These are phyloP conservation scores for Hortaea werneckii DNA, from an alignment of 2,329 filamentous ascomycete species.

Conservation along the genomic window DNA sequence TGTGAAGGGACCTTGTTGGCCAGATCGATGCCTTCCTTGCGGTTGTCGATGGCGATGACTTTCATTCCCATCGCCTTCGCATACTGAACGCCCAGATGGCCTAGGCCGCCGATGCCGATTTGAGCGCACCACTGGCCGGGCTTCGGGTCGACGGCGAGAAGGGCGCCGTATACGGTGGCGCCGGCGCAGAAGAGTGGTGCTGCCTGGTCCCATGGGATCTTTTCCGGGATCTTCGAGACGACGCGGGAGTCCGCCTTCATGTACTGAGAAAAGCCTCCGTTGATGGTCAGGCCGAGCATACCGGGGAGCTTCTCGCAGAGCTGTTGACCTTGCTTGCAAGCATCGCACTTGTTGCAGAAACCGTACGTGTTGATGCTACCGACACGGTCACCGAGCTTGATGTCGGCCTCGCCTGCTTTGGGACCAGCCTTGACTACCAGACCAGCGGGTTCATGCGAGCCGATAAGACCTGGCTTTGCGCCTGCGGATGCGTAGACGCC, in stretches of 20 bases:
- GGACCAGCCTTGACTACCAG: conserved; percentile 3
- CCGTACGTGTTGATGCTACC: conserved; percentile 4
- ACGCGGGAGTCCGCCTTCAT: conserved; percentile 3
- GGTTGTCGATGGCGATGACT: conserved; percentile 30
- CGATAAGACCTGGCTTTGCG: conserved; percentile 4
- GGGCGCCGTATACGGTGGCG: conserved; percentile 26
- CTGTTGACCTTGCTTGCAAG: conserved; percentile 2
- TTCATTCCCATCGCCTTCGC: conserved; percentile 26
- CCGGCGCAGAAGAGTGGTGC: conserved; percentile 31
- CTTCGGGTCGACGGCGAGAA: conserved; percentile 24
- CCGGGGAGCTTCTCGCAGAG: conserved; percentile 4
- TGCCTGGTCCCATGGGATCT: conserved; percentile 29
- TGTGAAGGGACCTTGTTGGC: conserved; percentile 6
- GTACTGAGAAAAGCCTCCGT: conserved; percentile 5
- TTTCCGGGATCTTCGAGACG: conserved; percentile 21
- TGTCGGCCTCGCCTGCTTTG: conserved; percentile 1
- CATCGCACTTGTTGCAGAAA: conserved; percentile 5
- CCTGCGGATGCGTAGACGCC: conserved; percentile 4
- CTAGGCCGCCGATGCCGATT: conserved; percentile 27
- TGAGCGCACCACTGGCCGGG: conserved; percentile 32
- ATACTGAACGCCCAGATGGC: conserved; percentile 23
- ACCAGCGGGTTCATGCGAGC: conserved; percentile 4
- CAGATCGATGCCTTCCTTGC: conserved; percentile 27
- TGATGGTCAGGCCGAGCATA: conserved; percentile 5
- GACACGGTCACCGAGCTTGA: conserved; percentile 1